Percentiles rank a stretch among this genome's conserved stretches.
Conservation (phyloP, 2,329 filamentous ascomycete genomes). For the Verticillium isaacii region DNA sequence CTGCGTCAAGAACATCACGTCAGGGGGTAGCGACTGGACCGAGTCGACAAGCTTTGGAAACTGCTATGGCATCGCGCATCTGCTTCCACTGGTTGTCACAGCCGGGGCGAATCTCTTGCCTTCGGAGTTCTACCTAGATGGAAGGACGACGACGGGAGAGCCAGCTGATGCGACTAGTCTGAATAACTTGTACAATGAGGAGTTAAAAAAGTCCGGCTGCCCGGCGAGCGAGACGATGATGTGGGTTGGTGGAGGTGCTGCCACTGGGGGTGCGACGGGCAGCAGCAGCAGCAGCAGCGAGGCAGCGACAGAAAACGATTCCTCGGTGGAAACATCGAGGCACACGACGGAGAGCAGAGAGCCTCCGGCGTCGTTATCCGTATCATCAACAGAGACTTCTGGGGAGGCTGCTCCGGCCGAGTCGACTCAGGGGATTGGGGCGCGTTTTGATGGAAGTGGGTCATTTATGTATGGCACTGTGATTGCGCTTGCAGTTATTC, state of each 20-base stretch:
- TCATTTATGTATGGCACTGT: not conserved
- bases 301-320: not conserved
- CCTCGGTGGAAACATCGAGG: not conserved
- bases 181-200: not conserved
- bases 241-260: not conserved
- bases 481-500: not conserved
- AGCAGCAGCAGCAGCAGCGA: not conserved
- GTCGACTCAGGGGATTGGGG: not conserved
- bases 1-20: conserved; percentile 8
- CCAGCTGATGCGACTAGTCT: not conserved
- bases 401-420: not conserved
- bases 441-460: not conserved
- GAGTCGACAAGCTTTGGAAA: conserved; percentile 1
- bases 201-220: not conserved
- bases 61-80: conserved; percentile 10
- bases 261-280: not conserved
- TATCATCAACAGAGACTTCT: not conserved
- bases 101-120: conserved; percentile 3
- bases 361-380: too few species aligned
- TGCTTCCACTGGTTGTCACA: conserved; percentile 9
- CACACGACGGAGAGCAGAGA: too few species aligned
- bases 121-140: not conserved
- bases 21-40: conserved; percentile 1
- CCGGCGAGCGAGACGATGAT: not conserved
- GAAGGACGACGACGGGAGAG: not conserved